Base-by-base conservation (phyloP, 306 rosid species). In the Fragaria ananassa region DNA sequence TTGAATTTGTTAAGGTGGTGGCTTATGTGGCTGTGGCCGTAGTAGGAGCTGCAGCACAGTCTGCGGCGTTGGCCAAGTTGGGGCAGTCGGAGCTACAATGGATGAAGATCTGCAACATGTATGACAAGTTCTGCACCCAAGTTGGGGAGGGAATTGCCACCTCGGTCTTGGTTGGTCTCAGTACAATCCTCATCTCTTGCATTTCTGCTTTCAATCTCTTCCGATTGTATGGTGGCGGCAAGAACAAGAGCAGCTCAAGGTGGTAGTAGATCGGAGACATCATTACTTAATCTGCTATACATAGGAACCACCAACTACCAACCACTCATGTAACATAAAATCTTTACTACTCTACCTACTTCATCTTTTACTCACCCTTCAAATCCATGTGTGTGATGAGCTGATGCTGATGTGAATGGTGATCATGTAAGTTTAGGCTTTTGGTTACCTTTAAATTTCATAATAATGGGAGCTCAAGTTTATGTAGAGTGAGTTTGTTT, bases 151-250 rank as follows among this genome's bases (percentile, higher is more conserved):
- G 97, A 72, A 60, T 95, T 10, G 97, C 87, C 2, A 81, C 86
- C 80, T 87, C 97, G 19, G 23, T 88, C 9, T 58, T 92, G 10
- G 93, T 70, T 72, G 85, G 92, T 86, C 65, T 89, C n/a, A 76
- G 89, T 68, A 86, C 83, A 84, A 93, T 95, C 66, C 63, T 80
- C 41, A 47, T 91, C 15, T 92, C 98, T 45, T 86, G 87, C 64
- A 82, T 95, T 63, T 95, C 97, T 74, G 96, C 97, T 63, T 95
- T 90, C 82, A 87, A 85, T 68, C 97, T 95, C 71, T 95, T 95
- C 81, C 97, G 96, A 68, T 82, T 92, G 84, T 95, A 92, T 71
- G 93, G 91, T 6, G 81, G 81, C 39, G 76, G 79, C 85, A 92
- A 87, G 72, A 60, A 34, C 37, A 87, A 84, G 84, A 85, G 46